phyloP scores from a whole-genome alignment of 1,139 yeast genomes.

The Kurtzmaniella quercitrusa region DNA sequence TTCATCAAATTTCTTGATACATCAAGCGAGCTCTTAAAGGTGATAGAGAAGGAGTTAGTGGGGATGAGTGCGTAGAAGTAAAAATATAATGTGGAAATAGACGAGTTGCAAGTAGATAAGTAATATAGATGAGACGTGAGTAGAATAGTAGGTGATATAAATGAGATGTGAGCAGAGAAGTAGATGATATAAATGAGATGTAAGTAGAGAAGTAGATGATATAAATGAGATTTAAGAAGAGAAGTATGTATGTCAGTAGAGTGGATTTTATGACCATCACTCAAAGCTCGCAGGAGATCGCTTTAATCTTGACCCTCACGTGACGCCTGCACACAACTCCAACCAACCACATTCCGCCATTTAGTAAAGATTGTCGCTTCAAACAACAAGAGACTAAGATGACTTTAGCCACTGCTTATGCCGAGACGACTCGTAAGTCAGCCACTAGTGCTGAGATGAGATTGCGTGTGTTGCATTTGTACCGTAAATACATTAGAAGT shows the following conservation, averaged over 20 bases:
- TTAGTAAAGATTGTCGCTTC: constrained; percentile 12
- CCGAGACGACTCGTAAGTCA: constrained; percentile 74
- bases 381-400: constrained; percentile 20
- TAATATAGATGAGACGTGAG: too few species aligned
- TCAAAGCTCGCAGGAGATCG: too few species aligned
- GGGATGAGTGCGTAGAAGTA: not conserved
- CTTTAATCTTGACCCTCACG: not conserved
- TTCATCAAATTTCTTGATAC: constrained; percentile 43
- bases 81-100: not conserved
- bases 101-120: too few species aligned
- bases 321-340: constrained; percentile 1
- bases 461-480: constrained; percentile 61
- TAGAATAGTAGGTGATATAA: too few species aligned
- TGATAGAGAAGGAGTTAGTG: constrained; percentile 10
- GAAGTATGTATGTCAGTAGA: too few species aligned
- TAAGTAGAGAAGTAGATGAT: too few species aligned
- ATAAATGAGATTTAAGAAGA: too few species aligned
- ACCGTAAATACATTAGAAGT: constrained; percentile 67
- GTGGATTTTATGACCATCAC: too few species aligned
- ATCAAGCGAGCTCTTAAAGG: constrained; percentile 23
- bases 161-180: too few species aligned
- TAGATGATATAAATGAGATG: too few species aligned
- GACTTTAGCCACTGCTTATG: constrained; percentile 77
- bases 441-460: constrained; percentile 60
- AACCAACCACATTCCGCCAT: constrained; percentile 28